A percentile compares a stretch with the other conserved stretches of the same genome.
These are phyloP conservation scores for Umbellularia californica DNA, from an alignment of 164 flowering plant species.

Conservation along the genomic window DNA sequence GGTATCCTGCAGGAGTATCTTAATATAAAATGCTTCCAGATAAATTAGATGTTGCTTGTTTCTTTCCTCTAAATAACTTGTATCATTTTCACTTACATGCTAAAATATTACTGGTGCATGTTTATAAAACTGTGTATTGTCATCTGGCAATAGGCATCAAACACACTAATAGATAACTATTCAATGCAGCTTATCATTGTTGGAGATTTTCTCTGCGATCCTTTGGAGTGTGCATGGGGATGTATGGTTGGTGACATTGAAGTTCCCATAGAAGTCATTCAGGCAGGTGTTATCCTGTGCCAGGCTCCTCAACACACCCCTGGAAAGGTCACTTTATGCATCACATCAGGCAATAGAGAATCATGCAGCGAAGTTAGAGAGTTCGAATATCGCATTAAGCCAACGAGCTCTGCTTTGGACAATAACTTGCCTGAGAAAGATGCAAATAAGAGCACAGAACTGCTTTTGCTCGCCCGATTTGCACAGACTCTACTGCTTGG, in stretches of 20 bases:
- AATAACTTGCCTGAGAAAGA: conserved; percentile 26
- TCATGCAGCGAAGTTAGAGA: conserved; percentile 90
- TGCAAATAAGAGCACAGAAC: conserved; percentile 41
- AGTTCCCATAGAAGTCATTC: conserved; percentile 75
- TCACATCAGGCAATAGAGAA: conserved; percentile 74
- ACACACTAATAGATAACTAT: conserved; percentile 3
- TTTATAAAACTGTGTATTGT: not conserved
- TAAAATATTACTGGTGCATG: too few species aligned
- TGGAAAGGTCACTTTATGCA: conserved; percentile 73
- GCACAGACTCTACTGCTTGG: conserved; percentile 63
- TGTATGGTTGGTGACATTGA: conserved; percentile 95
- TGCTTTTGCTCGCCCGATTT: conserved; percentile 61
- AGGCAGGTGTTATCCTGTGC: conserved; percentile 79
- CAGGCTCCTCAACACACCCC: conserved; percentile 64
- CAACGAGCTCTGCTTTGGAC: conserved; percentile 15
- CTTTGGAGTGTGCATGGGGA: conserved; percentile 59
- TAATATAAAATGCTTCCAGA: too few species aligned
- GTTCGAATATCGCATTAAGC: conserved; percentile 65
- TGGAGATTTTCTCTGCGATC: conserved; percentile 86
- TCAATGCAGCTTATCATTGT: conserved; percentile 73
- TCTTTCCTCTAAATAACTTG: too few species aligned
- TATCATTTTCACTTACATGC: too few species aligned
- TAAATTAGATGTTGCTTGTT: too few species aligned
- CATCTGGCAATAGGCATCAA: not conserved
- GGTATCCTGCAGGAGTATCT: too few species aligned